Conservation (phyloP, 805 yeast species). For the Torulaspora quercuum region DNA sequence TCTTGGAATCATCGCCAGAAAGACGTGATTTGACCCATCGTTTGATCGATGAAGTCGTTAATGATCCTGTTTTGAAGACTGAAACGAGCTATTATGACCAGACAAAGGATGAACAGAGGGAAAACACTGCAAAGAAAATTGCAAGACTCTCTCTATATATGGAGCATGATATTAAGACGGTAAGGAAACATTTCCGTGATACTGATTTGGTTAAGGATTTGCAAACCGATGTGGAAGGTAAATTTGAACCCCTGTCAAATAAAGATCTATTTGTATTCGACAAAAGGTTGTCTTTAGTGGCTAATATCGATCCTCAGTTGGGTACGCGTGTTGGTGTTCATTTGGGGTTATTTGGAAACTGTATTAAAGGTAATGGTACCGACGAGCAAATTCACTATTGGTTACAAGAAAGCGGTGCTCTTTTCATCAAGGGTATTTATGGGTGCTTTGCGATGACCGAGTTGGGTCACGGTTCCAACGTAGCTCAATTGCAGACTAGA, state of each 20-base stretch:
- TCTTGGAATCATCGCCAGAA: conserved; percentile 50
- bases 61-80: conserved; percentile 62
- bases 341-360: conserved; percentile 75
- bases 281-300: conserved; percentile 55
- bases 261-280: conserved; percentile 43
- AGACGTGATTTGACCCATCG: conserved; percentile 46
- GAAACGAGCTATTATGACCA: conserved; percentile 55
- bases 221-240: conserved; percentile 20
- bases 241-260: conserved; percentile 21
- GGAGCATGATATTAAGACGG: conserved; percentile 41
- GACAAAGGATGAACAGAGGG: conserved; percentile 55
- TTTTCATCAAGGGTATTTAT: conserved; percentile 55
- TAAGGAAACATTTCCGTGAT: conserved; percentile 22
- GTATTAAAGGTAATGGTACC: conserved; percentile 86
- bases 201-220: conserved; percentile 28
- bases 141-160: conserved; percentile 58
- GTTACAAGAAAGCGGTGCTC: conserved; percentile 68
- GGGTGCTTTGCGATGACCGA: conserved; percentile 96
- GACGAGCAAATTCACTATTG: conserved; percentile 79
- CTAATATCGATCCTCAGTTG: conserved; percentile 72
- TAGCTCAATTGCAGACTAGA: conserved; percentile 89
- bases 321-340: conserved; percentile 86
- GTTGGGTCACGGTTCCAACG: conserved; percentile 90
- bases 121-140: conserved; percentile 56
- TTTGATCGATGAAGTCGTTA: conserved; percentile 55